phyloP scores from a whole-genome alignment of 129 eudicot genomes.

The Pittosporum tobira region DNA sequence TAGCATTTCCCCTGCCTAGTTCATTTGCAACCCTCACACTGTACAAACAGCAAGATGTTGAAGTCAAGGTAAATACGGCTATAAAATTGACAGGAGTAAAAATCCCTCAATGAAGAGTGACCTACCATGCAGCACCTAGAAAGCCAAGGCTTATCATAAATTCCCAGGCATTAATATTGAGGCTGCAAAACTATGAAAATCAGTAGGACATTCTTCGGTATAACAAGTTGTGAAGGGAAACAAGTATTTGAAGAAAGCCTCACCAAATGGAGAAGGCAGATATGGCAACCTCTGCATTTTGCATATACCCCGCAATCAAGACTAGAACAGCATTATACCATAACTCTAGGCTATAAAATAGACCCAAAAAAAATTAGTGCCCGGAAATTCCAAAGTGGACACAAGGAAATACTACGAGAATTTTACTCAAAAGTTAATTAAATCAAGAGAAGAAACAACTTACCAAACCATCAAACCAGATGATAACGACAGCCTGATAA shows the following conservation, averaged over 20 bases:
- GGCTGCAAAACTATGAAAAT: conserved; percentile 24
- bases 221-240: background rate
- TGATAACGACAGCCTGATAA: conserved; percentile 49
- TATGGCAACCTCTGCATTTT: conserved; percentile 56
- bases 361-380: conserved; percentile 7
- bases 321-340: conserved; percentile 66
- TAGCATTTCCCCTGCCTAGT: conserved; percentile 73
- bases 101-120: background rate
- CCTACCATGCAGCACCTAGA: conserved; percentile 68
- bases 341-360: conserved; percentile 38
- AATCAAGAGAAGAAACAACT: background rate
- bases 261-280: conserved; percentile 72
- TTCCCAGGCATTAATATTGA: conserved; percentile 42
- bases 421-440: no score
- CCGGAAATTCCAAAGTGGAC: conserved; percentile 5
- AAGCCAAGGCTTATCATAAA: conserved; percentile 54
- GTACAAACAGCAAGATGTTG: background rate
- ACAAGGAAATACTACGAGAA: background rate
- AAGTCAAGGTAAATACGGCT: background rate
- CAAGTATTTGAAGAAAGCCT: background rate
- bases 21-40: conserved; percentile 92
- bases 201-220: background rate
- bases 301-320: conserved; percentile 61
- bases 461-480: conserved; percentile 73
- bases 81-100: background rate